Percentiles rank a stretch among this genome's conserved stretches.
Evolutionary conservation across 306 rosid genomes (phyloP).

Genomic region (Parietaria judaica): DNA sequence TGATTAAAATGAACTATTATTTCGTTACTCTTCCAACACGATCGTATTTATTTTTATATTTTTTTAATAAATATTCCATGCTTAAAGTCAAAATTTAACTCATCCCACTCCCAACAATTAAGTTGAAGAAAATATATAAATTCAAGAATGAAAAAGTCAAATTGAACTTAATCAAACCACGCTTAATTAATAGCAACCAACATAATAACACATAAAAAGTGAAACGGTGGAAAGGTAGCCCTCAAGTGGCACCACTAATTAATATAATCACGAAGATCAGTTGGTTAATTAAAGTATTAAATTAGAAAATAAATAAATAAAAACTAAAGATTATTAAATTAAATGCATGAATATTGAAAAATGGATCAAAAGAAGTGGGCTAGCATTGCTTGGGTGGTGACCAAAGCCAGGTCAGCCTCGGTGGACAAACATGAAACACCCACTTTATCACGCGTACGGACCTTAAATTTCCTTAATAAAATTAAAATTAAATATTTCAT

Average conservation of each 20-base stretch:
- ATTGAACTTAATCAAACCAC: too few relatives aligned
- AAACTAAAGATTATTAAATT: neutral
- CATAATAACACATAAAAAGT: too few relatives aligned
- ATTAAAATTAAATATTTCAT: neutral
- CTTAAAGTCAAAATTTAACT: too few relatives aligned
- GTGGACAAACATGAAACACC: conserved; percentile 9
- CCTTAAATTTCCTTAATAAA: neutral
- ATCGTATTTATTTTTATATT: too few relatives aligned
- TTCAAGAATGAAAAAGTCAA: too few relatives aligned
- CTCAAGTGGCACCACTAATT: neutral
- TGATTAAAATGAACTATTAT: too few relatives aligned
- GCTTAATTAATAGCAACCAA: too few relatives aligned
- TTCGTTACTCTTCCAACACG: too few relatives aligned
- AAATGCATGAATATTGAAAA: neutral
- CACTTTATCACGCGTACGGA: conserved; percentile 4
- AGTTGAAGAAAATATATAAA: too few relatives aligned
- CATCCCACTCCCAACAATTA: too few relatives aligned
- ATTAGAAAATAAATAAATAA: neutral
- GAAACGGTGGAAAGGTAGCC: too few relatives aligned
- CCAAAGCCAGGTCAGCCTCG: conserved; percentile 16
- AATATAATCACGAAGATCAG: neutral
- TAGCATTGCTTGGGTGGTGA: neutral
- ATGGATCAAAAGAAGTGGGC: conserved; percentile 10
- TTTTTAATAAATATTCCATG: too few relatives aligned
- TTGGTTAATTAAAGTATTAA: neutral